Conservation (phyloP, 495 filamentous ascomycete genomes). For the Neurospora hispaniola region DNA sequence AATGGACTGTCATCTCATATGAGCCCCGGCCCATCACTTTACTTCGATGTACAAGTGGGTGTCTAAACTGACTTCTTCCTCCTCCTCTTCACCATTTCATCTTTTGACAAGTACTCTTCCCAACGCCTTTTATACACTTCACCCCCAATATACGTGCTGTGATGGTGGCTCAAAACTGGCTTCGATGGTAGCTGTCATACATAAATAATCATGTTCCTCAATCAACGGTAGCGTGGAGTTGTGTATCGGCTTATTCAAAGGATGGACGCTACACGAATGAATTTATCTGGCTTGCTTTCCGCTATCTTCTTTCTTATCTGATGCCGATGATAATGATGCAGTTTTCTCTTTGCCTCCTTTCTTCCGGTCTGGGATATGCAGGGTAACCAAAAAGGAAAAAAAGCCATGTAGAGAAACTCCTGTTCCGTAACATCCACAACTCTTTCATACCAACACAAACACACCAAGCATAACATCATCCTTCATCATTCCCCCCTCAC, state of each 20-base stretch:
- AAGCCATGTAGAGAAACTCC: neutral
- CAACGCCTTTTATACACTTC: too few species aligned
- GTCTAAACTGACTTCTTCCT: too few species aligned
- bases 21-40: too few species aligned
- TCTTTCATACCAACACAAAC: neutral
- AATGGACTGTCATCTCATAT: too few species aligned
- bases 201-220: neutral
- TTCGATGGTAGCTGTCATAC: too few species aligned
- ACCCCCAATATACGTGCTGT: too few species aligned
- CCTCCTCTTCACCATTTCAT: too few species aligned
- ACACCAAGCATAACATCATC: neutral
- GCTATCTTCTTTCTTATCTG: neutral
- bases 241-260: neutral
- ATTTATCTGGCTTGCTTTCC: neutral
- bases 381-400: neutral
- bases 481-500: conserved; percentile 22
- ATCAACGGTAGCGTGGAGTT: neutral
- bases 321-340: neutral
- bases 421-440: neutral
- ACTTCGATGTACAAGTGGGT: too few species aligned
- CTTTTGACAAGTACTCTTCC: too few species aligned
- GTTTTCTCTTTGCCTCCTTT: neutral
- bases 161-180: too few species aligned
- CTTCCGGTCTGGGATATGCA: neutral
- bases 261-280: neutral